Conservation (phyloP, 257 asterid genomes). For the Handroanthus guayacan region DNA sequence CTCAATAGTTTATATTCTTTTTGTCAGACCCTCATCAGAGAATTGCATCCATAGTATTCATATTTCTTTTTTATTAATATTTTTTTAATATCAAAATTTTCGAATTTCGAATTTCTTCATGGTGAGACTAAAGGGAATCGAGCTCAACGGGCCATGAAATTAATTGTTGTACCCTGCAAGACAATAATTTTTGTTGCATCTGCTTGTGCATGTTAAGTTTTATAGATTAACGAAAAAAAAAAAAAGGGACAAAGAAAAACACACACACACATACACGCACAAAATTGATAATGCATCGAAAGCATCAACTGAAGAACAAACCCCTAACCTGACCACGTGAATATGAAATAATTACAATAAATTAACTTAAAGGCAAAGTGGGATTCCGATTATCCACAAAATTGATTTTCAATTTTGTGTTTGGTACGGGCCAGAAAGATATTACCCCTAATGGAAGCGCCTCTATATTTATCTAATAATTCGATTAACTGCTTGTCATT, state of each 20-base stretch:
- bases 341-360: conserved; percentile 1
- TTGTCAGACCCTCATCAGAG: conserved; percentile 17
- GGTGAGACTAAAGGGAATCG: conserved; percentile 24
- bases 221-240: neutral
- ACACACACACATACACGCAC: neutral
- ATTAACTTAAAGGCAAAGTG: neutral
- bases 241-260: too few relatives aligned
- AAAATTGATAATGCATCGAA: conserved; percentile 5
- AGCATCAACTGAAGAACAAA: conserved; percentile 5
- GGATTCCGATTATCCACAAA: neutral
- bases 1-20: conserved; percentile 20
- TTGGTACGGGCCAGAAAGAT: neutral
- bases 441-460: neutral
- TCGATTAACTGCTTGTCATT: neutral
- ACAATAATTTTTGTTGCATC: neutral
- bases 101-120: neutral
- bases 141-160: conserved; percentile 16
- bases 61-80: neutral
- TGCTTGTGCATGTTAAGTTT: neutral
- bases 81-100: neutral
- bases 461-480: neutral
- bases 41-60: neutral
- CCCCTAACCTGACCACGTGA: conserved; percentile 26
- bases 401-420: neutral
- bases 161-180: conserved; percentile 14